Percentiles rank a stretch among this genome's conserved stretches.
These are phyloP conservation scores for Lepidopterella palustris DNA, from an alignment of 495 filamentous ascomycete genomes.

Conservation along the genomic window DNA sequence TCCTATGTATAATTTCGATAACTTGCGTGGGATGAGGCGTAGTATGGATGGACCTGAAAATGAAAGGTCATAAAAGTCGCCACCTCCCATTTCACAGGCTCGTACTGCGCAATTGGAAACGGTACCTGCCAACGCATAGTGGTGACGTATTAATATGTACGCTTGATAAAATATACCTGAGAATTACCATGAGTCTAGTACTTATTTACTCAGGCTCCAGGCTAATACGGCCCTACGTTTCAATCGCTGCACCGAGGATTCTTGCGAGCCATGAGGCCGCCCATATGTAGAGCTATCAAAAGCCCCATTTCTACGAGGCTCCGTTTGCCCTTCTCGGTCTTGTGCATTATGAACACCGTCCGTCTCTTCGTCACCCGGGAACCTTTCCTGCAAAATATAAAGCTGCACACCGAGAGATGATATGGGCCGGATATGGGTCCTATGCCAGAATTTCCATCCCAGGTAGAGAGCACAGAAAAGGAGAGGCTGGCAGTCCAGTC, in stretches of 20 bases:
- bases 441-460: slow-evolving; percentile 1
- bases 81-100: too few species aligned
- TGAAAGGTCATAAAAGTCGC: too few species aligned
- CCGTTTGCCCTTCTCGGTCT: neutral
- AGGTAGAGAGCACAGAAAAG: neutral
- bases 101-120: too few species aligned
- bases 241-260: neutral
- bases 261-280: neutral
- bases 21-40: too few species aligned
- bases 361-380: neutral
- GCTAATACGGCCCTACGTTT: neutral
- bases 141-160: too few species aligned
- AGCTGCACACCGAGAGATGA: neutral
- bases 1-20: too few species aligned
- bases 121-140: too few species aligned
- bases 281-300: neutral
- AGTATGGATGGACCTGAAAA: too few species aligned
- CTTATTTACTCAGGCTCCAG: neutral
- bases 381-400: neutral
- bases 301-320: neutral
- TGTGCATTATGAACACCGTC: neutral
- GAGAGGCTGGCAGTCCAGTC: neutral
- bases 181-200: neutral
- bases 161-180: too few species aligned
- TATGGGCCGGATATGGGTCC: neutral